Conservation (phyloP, 768 basidiomycete genomes). For the Panaeolus cyanescens region DNA sequence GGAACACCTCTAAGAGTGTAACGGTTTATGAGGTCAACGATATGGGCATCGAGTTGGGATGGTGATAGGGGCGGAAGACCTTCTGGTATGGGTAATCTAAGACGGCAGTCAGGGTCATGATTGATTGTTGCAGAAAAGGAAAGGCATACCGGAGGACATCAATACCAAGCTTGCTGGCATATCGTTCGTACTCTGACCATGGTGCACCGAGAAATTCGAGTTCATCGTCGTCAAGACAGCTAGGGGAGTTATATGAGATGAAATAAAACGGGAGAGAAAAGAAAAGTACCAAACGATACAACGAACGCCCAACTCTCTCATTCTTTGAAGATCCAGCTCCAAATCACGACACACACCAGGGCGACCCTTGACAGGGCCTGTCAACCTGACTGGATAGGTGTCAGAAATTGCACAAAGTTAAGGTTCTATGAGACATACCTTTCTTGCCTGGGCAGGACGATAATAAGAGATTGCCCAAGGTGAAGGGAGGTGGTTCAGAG, state of each 20-base stretch:
- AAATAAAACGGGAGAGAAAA: slow-evolving; percentile 3
- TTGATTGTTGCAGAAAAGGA: not conserved
- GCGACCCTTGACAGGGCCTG: slow-evolving; percentile 77
- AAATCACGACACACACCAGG: slow-evolving; percentile 84
- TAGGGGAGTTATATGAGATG: slow-evolving; percentile 25
- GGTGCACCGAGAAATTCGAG: slow-evolving; percentile 84
- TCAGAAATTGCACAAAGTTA: not conserved
- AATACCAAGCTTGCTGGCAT: slow-evolving; percentile 65
- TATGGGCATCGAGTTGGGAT: slow-evolving; percentile 60
- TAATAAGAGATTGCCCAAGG: slow-evolving; percentile 83
- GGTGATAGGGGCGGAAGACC: slow-evolving; percentile 75
- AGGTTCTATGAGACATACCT: not conserved
- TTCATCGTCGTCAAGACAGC: slow-evolving; percentile 86
- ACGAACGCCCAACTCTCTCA: slow-evolving; percentile 71
- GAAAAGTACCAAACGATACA: slow-evolving; percentile 75
- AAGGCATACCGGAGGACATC: slow-evolving; percentile 72
- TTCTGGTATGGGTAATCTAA: slow-evolving; percentile 87
- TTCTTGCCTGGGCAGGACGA: slow-evolving; percentile 92
- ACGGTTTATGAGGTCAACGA: slow-evolving; percentile 61
- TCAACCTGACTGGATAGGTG: slow-evolving; percentile 56
- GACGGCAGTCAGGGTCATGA: not conserved
- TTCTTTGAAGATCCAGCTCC: slow-evolving; percentile 71
- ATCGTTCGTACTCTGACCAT: slow-evolving; percentile 73
- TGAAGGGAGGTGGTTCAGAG: slow-evolving; percentile 17
- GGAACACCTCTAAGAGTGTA: slow-evolving; percentile 76